Evolutionary conservation across 1,284 basidiomycete species (phyloP).

Genomic region (Ganoderma leucocontextum): DNA sequence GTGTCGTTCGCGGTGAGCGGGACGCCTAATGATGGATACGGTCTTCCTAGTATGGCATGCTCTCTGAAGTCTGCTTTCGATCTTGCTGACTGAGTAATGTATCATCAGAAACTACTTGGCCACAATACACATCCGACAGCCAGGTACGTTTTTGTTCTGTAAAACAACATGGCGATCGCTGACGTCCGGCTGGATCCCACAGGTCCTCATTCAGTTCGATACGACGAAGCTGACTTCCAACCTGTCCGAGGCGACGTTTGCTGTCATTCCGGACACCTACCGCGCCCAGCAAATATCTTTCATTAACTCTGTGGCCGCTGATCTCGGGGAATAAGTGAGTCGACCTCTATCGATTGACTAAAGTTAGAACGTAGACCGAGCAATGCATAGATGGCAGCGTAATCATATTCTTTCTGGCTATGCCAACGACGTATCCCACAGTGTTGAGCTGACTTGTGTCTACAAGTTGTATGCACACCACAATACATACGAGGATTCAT

Average conservation of each 20-base stretch:
- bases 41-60: conserved; percentile 44
- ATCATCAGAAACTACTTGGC: conserved; percentile 32
- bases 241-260: conserved; percentile 18
- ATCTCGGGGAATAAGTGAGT: neutral
- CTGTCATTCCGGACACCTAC: conserved; percentile 28
- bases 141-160: conserved; percentile 15
- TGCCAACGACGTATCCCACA: too few species aligned
- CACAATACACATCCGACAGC: conserved; percentile 21
- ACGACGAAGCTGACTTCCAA: neutral
- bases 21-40: conserved; percentile 57
- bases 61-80: neutral
- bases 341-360: neutral
- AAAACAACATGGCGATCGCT: neutral
- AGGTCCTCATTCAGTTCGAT: conserved; percentile 32
- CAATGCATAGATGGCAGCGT: neutral
- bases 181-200: neutral
- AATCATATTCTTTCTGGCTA: too few species aligned
- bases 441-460: too few species aligned
- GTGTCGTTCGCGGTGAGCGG: conserved; percentile 57
- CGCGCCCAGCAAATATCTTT: conserved; percentile 28
- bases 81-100: neutral
- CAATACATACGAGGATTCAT: too few species aligned
- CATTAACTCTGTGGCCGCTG: conserved; percentile 21
- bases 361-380: neutral
- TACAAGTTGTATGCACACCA: too few species aligned